phyloP scores from a whole-genome alignment of 371 early-diverging fungal genomes.

The Apophysomyces sp. region DNA sequence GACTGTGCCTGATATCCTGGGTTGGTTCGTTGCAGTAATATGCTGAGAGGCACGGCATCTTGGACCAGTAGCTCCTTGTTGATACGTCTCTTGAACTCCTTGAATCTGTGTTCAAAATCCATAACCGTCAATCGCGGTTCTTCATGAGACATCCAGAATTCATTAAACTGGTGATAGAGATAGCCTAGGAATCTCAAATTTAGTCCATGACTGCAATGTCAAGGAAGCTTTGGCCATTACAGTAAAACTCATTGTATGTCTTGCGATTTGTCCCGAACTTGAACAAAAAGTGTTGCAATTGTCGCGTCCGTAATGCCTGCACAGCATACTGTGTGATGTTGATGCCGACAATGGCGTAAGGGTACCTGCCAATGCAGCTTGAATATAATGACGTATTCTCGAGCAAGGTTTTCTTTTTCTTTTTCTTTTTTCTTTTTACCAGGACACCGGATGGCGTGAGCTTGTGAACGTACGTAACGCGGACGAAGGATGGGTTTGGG shows the following conservation, averaged over 20 bases:
- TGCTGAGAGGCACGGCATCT: slow-evolving; percentile 14
- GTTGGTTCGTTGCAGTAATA: background rate
- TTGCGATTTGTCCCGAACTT: slow-evolving; percentile 53
- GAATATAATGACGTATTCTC: background rate
- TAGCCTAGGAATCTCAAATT: slow-evolving; percentile 45
- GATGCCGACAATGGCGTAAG: slow-evolving; percentile 84
- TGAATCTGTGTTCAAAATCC: slow-evolving; percentile 74
- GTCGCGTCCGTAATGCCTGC: slow-evolving; percentile 60
- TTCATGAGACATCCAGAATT: slow-evolving; percentile 62
- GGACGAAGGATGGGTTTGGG: slow-evolving; percentile 54
- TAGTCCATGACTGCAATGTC: background rate
- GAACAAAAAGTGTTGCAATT: slow-evolving; percentile 67
- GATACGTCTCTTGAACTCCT: slow-evolving; percentile 51
- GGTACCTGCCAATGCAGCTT: slow-evolving; percentile 51
- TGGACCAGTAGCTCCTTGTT: slow-evolving; percentile 43
- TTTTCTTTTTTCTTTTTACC: slow-evolving; percentile 28
- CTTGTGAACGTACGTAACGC: slow-evolving; percentile 51
- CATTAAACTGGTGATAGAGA: slow-evolving; percentile 68
- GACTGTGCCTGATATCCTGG: slow-evolving; percentile 4
- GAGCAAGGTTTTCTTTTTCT: too few species aligned
- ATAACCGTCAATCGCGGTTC: slow-evolving; percentile 61
- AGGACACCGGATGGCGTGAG: slow-evolving; percentile 54
- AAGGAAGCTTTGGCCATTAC: slow-evolving; percentile 53
- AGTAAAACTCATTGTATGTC: slow-evolving; percentile 70
- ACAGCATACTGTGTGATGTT: slow-evolving; percentile 74